Conservation (phyloP, 2,329 filamentous ascomycete genomes). For the Colletotrichum sp. region DNA sequence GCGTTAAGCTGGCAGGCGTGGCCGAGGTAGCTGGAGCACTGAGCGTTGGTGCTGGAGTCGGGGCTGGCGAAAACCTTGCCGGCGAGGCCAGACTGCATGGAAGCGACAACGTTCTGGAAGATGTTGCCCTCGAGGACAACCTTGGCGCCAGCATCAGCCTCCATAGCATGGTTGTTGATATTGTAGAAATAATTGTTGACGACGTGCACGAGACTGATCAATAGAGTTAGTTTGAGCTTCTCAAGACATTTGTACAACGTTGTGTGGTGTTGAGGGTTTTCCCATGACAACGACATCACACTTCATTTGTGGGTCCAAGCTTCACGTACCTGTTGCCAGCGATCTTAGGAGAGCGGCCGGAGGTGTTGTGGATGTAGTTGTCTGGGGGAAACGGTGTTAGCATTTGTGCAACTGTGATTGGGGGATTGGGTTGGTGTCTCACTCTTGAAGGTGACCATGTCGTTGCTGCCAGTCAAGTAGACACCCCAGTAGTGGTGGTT, state of each 20-base stretch:
- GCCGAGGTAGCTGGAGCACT: conserved; percentile 51
- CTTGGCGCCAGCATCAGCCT: conserved; percentile 46
- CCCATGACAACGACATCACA: too few relatives aligned
- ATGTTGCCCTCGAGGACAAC: conserved; percentile 61
- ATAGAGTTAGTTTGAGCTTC: too few relatives aligned
- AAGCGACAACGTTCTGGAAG: conserved; percentile 57
- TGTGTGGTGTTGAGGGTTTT: too few relatives aligned
- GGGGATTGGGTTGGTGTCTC: too few relatives aligned
- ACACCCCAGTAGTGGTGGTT: conserved; percentile 65
- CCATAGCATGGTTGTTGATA: conserved; percentile 40
- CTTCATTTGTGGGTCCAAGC: too few relatives aligned
- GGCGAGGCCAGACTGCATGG: conserved; percentile 38
- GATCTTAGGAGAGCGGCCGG: conserved; percentile 63
- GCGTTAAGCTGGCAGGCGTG: conserved; percentile 56
- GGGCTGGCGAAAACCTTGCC: conserved; percentile 39
- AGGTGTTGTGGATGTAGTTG: conserved; percentile 66
- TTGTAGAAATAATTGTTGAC: too few relatives aligned
- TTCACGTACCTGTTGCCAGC: conserved; percentile 44
- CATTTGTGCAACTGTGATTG: background rate
- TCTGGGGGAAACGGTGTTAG: conserved; percentile 6
- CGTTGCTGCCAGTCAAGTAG: conserved; percentile 61
- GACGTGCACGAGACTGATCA: too few relatives aligned
- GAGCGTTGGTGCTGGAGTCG: conserved; percentile 36
- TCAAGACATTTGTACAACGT: too few relatives aligned
- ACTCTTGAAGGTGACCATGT: conserved; percentile 57